Percentiles rank a stretch among this genome's conserved stretches.
These are phyloP conservation scores for Arachnomyces sp. DNA, from an alignment of 2,329 filamentous ascomycete species.

Conservation along the genomic window DNA sequence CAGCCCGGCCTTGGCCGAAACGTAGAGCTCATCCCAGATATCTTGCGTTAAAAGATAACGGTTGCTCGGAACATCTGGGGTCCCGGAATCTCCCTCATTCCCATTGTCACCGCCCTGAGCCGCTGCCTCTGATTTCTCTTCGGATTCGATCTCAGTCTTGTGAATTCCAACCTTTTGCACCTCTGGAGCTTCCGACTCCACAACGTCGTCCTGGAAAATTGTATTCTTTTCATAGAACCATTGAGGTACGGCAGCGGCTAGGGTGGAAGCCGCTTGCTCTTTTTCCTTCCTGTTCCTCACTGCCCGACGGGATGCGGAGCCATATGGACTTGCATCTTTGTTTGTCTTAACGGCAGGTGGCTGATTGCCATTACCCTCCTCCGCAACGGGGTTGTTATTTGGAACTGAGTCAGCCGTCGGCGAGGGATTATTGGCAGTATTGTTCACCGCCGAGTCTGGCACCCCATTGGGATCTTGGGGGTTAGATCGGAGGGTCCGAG, in stretches of 20 bases:
- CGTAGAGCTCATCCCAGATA: slow-evolving; percentile 42
- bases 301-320: slow-evolving; percentile 30
- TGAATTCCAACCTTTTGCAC: slow-evolving; percentile 22
- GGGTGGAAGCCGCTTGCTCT: slow-evolving; percentile 14
- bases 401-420: slow-evolving; percentile 7
- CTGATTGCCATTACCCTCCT: slow-evolving; percentile 11
- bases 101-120: slow-evolving; percentile 21
- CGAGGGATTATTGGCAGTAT: slow-evolving; percentile 16
- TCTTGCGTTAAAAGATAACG: slow-evolving; percentile 30
- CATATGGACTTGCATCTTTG: slow-evolving; percentile 27
- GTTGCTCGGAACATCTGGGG: slow-evolving; percentile 13
- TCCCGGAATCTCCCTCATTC: slow-evolving; percentile 15
- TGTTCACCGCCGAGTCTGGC: slow-evolving; percentile 15
- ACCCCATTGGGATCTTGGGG: slow-evolving; percentile 22
- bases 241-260: slow-evolving; percentile 22
- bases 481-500: slow-evolving; percentile 20
- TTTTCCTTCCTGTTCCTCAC: slow-evolving; percentile 27
- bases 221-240: slow-evolving; percentile 33
- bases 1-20: slow-evolving; percentile 45
- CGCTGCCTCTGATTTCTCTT: slow-evolving; percentile 10
- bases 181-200: slow-evolving; percentile 8
- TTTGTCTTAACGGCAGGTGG: slow-evolving; percentile 13
- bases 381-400: slow-evolving; percentile 10
- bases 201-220: slow-evolving; percentile 16
- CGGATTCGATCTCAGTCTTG: slow-evolving; percentile 13